Conservation (phyloP, 202 grass and related monocot genomes). For the Carex sylvatica region DNA sequence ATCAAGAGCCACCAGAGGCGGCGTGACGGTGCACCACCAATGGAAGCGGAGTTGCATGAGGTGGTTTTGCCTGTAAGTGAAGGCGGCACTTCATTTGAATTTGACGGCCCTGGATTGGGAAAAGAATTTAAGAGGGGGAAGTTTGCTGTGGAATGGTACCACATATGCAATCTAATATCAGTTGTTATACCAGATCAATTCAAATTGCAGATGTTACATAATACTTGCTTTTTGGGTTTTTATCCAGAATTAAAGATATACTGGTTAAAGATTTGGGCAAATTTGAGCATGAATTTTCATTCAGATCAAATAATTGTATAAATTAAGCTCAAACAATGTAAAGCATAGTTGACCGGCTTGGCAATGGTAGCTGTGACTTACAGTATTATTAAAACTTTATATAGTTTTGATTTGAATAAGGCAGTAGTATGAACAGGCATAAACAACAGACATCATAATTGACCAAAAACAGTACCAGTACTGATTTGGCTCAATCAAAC, state of each 20-base stretch:
- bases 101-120: conserved; percentile 10
- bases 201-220: not conserved
- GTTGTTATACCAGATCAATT: not conserved
- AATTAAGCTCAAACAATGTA: not conserved
- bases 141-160: conserved; percentile 11
- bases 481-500: not conserved
- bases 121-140: conserved; percentile 10
- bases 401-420: not conserved
- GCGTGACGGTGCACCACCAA: not conserved
- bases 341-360: not conserved
- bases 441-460: not conserved
- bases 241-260: not conserved
- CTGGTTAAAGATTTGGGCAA: not conserved
- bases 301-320: not conserved
- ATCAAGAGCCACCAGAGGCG: conserved; percentile 74
- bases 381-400: not conserved
- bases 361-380: not conserved
- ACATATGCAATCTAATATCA: conserved; percentile 20
- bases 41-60: not conserved
- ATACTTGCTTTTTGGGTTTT: not conserved
- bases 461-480: not conserved
- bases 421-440: not conserved
- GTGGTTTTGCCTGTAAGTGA: not conserved
- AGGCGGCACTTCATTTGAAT: not conserved
- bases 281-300: not conserved